Conservation (phyloP, 371 early-diverging fungal genomes). For the Mortierella sp. region DNA sequence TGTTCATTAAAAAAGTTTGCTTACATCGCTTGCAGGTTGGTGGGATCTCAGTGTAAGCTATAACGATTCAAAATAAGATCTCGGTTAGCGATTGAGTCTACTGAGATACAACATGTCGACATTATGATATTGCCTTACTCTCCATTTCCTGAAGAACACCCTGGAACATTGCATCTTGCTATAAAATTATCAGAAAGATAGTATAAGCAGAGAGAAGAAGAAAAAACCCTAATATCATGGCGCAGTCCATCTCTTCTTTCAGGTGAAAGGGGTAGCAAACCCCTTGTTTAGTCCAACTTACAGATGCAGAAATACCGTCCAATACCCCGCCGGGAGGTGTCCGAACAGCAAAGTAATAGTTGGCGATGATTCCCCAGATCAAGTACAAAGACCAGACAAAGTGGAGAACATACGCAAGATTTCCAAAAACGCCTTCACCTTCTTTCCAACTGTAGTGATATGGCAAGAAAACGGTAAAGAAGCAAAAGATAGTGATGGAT, state of each 20-base stretch:
- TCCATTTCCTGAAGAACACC: constrained; percentile 43
- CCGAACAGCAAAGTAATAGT: constrained; percentile 71
- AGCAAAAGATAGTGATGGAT: constrained; percentile 63
- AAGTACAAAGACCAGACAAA: constrained; percentile 62
- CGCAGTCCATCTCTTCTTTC: too few species aligned
- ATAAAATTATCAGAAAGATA: background rate
- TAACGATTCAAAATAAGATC: background rate
- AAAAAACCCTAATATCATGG: background rate
- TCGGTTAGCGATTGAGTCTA: background rate
- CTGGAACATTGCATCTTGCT: constrained; percentile 51
- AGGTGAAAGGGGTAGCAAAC: too few species aligned
- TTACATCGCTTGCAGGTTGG: constrained; percentile 55
- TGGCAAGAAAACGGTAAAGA: constrained; percentile 64
- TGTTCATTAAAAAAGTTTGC: background rate
- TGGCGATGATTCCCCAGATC: constrained; percentile 67
- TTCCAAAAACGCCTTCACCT: constrained; percentile 48
- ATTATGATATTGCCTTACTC: constrained; percentile 27
- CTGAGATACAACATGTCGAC: background rate
- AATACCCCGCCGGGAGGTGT: constrained; percentile 66
- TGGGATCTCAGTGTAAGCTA: constrained; percentile 46
- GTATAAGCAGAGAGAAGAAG: background rate
- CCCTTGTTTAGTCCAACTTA: constrained; percentile 1
- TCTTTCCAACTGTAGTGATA: constrained; percentile 45
- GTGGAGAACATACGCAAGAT: constrained; percentile 50
- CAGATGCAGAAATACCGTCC: constrained; percentile 38